These are phyloP conservation scores for Phaeosphaeriaceae sp. DNA, from an alignment of 2,329 filamentous ascomycete genomes.

Conservation along the genomic window DNA sequence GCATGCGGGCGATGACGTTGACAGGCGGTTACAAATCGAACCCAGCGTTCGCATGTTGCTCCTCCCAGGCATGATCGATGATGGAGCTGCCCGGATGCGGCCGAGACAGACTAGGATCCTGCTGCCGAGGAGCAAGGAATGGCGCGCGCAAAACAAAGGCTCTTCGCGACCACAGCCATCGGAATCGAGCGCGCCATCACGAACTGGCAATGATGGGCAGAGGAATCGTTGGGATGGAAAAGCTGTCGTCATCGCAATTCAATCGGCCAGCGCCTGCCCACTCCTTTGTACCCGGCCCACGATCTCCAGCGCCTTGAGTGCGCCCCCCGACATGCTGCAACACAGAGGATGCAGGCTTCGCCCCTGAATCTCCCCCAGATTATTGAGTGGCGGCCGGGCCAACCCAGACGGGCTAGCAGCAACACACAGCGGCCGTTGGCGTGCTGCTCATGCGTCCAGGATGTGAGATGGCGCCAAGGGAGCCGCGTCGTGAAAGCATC, in stretches of 20 bases:
- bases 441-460: constrained; percentile 23
- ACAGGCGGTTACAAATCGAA: constrained; percentile 20
- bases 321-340: constrained; percentile 5
- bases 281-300: neutral
- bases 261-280: neutral
- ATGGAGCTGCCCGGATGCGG: constrained; percentile 13
- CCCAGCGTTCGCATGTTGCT: constrained; percentile 12
- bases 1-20: constrained; percentile 22
- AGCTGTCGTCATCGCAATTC: neutral
- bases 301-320: neutral
- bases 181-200: neutral
- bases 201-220: neutral
- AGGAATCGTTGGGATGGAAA: neutral
- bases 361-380: constrained; percentile 48
- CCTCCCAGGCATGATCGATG: constrained; percentile 9
- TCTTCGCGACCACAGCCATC: neutral
- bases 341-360: constrained; percentile 16
- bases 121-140: constrained; percentile 9
- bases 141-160: constrained; percentile 7
- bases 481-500: constrained; percentile 12
- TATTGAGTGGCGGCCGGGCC: constrained; percentile 34
- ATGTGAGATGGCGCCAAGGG: constrained; percentile 16
- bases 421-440: constrained; percentile 31
- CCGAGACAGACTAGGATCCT: constrained; percentile 12
- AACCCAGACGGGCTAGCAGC: constrained; percentile 23